phyloP scores from a whole-genome alignment of 495 filamentous ascomycete species.

The Aspergillus kassunensis region DNA sequence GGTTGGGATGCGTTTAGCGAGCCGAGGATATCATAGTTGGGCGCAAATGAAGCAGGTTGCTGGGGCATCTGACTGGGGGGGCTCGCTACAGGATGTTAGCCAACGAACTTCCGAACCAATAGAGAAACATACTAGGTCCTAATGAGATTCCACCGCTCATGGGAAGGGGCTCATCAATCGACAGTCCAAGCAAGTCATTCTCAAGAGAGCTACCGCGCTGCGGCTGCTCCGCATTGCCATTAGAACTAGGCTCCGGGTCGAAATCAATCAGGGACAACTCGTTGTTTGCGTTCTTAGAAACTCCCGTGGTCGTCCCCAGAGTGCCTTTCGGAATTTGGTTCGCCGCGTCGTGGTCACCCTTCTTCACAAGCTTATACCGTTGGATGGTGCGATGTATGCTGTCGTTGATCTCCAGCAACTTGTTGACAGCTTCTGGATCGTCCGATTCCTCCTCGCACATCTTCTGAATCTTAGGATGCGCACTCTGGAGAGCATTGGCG shows the following conservation, averaged over 20 bases:
- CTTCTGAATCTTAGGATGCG: conserved; percentile 96
- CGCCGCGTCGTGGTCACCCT: conserved; percentile 87
- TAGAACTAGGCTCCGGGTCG: conserved; percentile 54
- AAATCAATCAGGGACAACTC: conserved; percentile 95
- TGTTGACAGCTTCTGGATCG: conserved; percentile 90
- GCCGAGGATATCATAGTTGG: conserved; percentile 62
- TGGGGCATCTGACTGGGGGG: conserved; percentile 24
- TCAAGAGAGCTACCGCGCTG: conserved; percentile 44
- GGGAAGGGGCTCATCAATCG: conserved; percentile 58
- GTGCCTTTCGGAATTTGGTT: conserved; percentile 80
- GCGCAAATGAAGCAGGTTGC: conserved; percentile 36
- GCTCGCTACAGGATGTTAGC: background rate
- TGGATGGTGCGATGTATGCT: conserved; percentile 97
- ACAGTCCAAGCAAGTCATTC: conserved; percentile 68
- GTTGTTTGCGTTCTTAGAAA: conserved; percentile 70
- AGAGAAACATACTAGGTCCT: conserved; percentile 57
- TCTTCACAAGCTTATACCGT: conserved; percentile 89
- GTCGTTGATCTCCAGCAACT: conserved; percentile 95
- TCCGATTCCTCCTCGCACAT: conserved; percentile 99
- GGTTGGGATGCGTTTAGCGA: conserved; percentile 40
- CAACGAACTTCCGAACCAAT: background rate
- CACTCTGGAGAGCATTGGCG: conserved; percentile 84
- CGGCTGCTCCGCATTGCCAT: conserved; percentile 42
- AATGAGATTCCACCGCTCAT: conserved; percentile 78
- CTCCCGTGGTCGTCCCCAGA: conserved; percentile 64